These are phyloP conservation scores for Aspergillus sp. DNA, from an alignment of 2,329 filamentous ascomycete genomes.

Conservation along the genomic window DNA sequence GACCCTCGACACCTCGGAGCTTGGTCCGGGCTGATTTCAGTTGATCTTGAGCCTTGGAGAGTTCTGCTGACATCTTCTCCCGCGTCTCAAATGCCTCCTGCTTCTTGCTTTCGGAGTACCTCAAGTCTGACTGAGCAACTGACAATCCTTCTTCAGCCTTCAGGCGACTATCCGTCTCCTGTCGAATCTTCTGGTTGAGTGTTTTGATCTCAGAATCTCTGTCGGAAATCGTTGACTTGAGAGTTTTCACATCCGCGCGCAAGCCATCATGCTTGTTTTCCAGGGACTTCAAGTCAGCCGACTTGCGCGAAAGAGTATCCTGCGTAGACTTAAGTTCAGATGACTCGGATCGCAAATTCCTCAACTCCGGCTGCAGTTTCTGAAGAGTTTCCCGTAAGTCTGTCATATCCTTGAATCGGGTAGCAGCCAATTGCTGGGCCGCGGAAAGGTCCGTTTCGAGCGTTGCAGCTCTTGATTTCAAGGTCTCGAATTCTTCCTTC, in stretches of 20 bases:
- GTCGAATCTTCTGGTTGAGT: constrained; percentile 69
- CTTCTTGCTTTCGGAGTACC: constrained; percentile 70
- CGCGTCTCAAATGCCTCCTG: constrained; percentile 66
- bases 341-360: constrained; percentile 69
- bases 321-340: constrained; percentile 65
- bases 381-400: constrained; percentile 73
- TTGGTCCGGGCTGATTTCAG: constrained; percentile 49
- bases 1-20: constrained; percentile 67
- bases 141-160: constrained; percentile 74
- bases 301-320: constrained; percentile 62
- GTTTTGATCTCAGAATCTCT: constrained; percentile 71
- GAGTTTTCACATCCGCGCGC: constrained; percentile 62
- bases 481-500: constrained; percentile 59
- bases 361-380: constrained; percentile 80
- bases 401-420: constrained; percentile 78
- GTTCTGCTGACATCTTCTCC: constrained; percentile 64
- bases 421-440: constrained; percentile 77
- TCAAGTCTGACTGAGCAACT: constrained; percentile 66
- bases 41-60: constrained; percentile 67
- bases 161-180: constrained; percentile 64
- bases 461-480: constrained; percentile 62
- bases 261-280: constrained; percentile 80
- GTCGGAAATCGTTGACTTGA: constrained; percentile 64
- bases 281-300: constrained; percentile 61
- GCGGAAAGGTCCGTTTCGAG: constrained; percentile 79